Percentiles rank a stretch among this genome's conserved stretches.
phyloP scores from a whole-genome alignment of 1,284 basidiomycete species.

The Trichosporon sp. region DNA sequence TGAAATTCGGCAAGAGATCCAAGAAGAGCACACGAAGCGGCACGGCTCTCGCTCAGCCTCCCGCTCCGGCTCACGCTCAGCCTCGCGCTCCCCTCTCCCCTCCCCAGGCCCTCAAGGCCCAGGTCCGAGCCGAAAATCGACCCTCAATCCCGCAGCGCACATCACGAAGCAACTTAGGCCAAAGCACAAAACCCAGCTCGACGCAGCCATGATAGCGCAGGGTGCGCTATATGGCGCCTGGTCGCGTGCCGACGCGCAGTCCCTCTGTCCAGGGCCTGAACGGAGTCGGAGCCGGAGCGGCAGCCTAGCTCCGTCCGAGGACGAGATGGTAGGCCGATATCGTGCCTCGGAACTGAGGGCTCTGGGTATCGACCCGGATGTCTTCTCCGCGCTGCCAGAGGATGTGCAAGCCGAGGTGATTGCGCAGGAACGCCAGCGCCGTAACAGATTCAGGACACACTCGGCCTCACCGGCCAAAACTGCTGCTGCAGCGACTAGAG shows the following conservation, averaged over 20 bases:
- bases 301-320: neutral
- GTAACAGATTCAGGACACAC: slow-evolving; percentile 17
- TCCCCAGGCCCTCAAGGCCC: no score
- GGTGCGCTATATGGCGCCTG: slow-evolving; percentile 37
- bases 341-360: slow-evolving; percentile 54
- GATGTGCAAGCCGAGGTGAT: slow-evolving; percentile 67
- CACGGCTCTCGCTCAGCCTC: neutral
- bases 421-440: slow-evolving; percentile 53
- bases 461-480: slow-evolving; percentile 9
- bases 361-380: slow-evolving; percentile 63
- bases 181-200: slow-evolving; percentile 39
- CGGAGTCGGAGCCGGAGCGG: neutral
- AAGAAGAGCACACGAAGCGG: slow-evolving; percentile 21
- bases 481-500: no score
- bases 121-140: slow-evolving; percentile 5
- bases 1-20: slow-evolving; percentile 32
- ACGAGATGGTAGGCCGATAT: slow-evolving; percentile 21
- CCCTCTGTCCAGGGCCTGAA: neutral
- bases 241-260: slow-evolving; percentile 10
- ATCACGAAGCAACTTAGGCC: slow-evolving; percentile 42
- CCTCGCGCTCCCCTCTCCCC: neutral
- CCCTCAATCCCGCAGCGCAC: slow-evolving; percentile 32
- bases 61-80: neutral
- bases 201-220: slow-evolving; percentile 29
- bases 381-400: slow-evolving; percentile 64